Evolutionary conservation across 805 yeast genomes (phyloP), one percentile per base, ranked within the genome.

Genomic region (Starmerella vaccinii): DNA sequence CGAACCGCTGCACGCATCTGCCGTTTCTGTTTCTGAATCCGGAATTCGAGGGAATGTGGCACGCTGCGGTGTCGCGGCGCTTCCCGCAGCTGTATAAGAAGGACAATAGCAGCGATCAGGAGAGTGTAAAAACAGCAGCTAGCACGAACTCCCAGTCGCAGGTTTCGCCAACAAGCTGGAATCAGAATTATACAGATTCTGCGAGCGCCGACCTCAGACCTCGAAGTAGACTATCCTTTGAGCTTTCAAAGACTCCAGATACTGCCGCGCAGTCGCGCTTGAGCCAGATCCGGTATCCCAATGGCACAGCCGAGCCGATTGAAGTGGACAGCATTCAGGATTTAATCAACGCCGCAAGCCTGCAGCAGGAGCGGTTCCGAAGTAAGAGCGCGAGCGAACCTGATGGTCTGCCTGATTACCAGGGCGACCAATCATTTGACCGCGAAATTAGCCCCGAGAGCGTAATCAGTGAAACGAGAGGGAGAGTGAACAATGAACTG

Each of bases 1-100:
- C 95, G 30, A 92, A 92, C 63, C 78, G 77, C 55, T 95, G 92
- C 2, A 61, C 58, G 13, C 67, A 64, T 45, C 55, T 60, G 21
- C 53, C 54, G 24, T 54, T 37, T 39, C 21, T 55, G 22, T 53
- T 32, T 18, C 44, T 55, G 4, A 49, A 50, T n/a, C 41, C 46
- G 15, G 27, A 37, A 19, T 48, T 22, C 33, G 53, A 53, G 38
- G 47, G 46, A 5, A 32, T 33, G 7, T 55, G 58, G 58, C 39
- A 46, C 15, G 46, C 43, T 5, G 49, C 49, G 21, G 40, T 55
- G 2, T 30, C 24, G 18, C 30, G 37, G 3, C 39, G 37, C 12
- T 24, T 34, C 37, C 50, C 55, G 21, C 19, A 42, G 23, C 47
- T 49, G 24, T 33, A 38, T 13, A 29, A 22, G 49, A 44, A 37